Evolutionary conservation across 805 yeast species (phyloP).

Genomic region (Candida andamanensis): DNA sequence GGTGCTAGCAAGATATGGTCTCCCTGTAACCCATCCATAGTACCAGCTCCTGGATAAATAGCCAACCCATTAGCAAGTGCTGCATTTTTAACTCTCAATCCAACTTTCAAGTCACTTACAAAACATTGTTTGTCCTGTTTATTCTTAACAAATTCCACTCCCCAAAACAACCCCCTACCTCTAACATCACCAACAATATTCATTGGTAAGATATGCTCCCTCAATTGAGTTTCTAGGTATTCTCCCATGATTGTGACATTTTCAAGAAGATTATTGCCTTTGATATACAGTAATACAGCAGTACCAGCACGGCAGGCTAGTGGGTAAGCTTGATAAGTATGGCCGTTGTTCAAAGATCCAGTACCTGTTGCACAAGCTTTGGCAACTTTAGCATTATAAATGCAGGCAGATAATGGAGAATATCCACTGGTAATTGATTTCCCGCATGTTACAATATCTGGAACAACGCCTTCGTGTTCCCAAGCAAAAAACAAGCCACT

Average conservation of each 20-base stretch:
- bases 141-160: slow-evolving; percentile 51
- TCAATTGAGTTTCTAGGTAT: slow-evolving; percentile 35
- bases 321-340: slow-evolving; percentile 48
- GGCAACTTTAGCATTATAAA: not conserved
- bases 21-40: slow-evolving; percentile 21
- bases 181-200: slow-evolving; percentile 48
- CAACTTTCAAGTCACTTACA: slow-evolving; percentile 30
- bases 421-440: slow-evolving; percentile 46
- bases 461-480: slow-evolving; percentile 41
- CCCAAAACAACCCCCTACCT: slow-evolving; percentile 56
- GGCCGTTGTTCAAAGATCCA: slow-evolving; percentile 41
- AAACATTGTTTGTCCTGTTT: slow-evolving; percentile 46
- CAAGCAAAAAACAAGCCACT: slow-evolving; percentile 43
- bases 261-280: slow-evolving; percentile 26
- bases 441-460: slow-evolving; percentile 47
- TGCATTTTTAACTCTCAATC: slow-evolving; percentile 23
- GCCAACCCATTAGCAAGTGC: slow-evolving; percentile 41
- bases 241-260: slow-evolving; percentile 42
- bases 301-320: slow-evolving; percentile 44
- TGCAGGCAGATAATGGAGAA: slow-evolving; percentile 41
- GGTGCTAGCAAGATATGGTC: slow-evolving; percentile 44
- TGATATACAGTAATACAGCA: slow-evolving; percentile 37
- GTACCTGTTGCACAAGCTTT: slow-evolving; percentile 9
- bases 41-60: slow-evolving; percentile 41
- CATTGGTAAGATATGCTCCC: slow-evolving; percentile 10